Conservation (phyloP, 257 asterid genomes). For the Nicotiana tomentosiformis region DNA sequence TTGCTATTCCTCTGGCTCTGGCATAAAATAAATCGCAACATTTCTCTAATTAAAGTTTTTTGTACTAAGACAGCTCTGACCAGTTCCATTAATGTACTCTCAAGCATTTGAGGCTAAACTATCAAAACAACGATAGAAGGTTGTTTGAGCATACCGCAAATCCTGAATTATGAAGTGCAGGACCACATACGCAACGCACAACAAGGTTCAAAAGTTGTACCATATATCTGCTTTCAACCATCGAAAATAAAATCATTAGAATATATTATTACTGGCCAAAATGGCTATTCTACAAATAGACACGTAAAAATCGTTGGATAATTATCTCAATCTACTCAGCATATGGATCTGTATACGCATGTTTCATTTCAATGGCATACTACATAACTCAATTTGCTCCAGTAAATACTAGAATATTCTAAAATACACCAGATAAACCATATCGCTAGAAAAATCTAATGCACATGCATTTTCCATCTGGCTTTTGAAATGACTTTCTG, state of each 20-base stretch:
- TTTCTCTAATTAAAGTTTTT: background rate
- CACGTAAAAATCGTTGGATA: background rate
- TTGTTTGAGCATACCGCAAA: constrained; percentile 66
- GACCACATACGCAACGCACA: constrained; percentile 65
- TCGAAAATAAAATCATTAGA: constrained; percentile 7
- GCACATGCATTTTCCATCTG: background rate
- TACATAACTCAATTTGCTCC: background rate
- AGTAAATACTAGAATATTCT: background rate
- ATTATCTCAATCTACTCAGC: background rate
- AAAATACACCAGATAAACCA: background rate
- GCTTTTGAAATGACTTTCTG: background rate
- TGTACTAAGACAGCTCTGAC: background rate
- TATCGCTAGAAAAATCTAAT: background rate
- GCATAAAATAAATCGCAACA: background rate
- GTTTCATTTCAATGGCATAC: background rate
- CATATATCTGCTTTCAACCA: constrained; percentile 62
- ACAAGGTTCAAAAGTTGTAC: constrained; percentile 89
- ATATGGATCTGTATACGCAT: background rate
- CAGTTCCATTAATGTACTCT: background rate
- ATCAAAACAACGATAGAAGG: background rate
- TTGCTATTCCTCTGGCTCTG: background rate
- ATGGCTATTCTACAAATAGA: constrained; percentile 5
- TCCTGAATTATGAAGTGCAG: constrained; percentile 94
- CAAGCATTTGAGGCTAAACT: background rate
- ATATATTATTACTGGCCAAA: background rate